phyloP scores from a whole-genome alignment of 129 eudicot species.

The Tagetes patula region DNA sequence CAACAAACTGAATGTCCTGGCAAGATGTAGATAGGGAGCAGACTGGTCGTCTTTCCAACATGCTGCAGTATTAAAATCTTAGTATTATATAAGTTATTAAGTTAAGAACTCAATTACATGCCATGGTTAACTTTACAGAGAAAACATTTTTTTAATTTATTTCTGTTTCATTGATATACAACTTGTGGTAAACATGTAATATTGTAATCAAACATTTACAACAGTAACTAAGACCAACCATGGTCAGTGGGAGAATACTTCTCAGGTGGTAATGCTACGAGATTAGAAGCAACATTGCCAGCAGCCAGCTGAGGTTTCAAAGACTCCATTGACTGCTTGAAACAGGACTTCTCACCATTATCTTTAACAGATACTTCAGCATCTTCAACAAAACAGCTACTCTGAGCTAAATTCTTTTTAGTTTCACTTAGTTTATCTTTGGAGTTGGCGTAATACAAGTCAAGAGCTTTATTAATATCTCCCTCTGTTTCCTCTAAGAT shows the following conservation, averaged over 20 bases:
- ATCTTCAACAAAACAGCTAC: conserved; percentile 25
- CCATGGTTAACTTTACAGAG: not conserved
- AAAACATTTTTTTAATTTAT: conserved; percentile 6
- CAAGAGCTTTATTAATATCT: conserved; percentile 75
- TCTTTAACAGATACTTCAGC: conserved; percentile 27
- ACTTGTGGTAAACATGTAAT: conserved; percentile 9
- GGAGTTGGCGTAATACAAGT: conserved; percentile 50
- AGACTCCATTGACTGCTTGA: conserved; percentile 27
- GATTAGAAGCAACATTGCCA: conserved; percentile 36
- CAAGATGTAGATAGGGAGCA: conserved; percentile 86
- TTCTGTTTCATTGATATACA: conserved; percentile 16
- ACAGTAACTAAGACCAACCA: conserved; percentile 56
- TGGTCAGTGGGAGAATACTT: conserved; percentile 77
- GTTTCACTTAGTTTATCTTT: conserved; percentile 29
- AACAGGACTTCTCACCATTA: conserved; percentile 22
- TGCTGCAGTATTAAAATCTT: conserved; percentile 58
- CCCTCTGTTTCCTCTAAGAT: conserved; percentile 68
- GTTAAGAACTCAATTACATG: not conserved
- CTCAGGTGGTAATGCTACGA: conserved; percentile 67
- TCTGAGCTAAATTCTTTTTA: conserved; percentile 18
- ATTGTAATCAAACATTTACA: conserved; percentile 23
- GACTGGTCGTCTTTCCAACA: conserved; percentile 83
- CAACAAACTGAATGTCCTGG: conserved; percentile 78
- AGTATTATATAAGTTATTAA: conserved; percentile 25
- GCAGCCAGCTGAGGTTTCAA: conserved; percentile 29